phyloP scores from a whole-genome alignment of 768 basidiomycete species.

The Termitomyces sp. region DNA sequence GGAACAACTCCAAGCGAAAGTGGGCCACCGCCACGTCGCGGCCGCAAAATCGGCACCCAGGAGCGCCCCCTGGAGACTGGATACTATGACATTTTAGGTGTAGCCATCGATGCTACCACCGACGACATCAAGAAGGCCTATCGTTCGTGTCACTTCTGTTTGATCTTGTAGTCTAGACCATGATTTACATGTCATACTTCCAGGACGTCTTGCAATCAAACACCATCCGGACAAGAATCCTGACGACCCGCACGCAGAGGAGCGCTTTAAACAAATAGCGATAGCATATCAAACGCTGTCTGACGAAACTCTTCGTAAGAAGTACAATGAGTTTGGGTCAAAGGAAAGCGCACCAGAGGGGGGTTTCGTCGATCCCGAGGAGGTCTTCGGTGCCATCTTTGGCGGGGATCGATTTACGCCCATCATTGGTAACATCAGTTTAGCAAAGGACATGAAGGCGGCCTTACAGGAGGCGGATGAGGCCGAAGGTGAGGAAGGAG shows the following conservation, averaged over 20 bases:
- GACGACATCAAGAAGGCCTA: conserved; percentile 94
- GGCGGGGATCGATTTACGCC: conserved; percentile 85
- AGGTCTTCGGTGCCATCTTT: conserved; percentile 80
- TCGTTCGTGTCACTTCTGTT: conserved; percentile 44
- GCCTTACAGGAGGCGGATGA: conserved; percentile 88
- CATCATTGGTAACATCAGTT: conserved; percentile 85
- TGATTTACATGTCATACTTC: conserved; percentile 1
- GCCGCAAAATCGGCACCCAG: conserved; percentile 85
- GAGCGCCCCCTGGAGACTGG: conserved; percentile 84
- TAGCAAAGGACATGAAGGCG: conserved; percentile 91
- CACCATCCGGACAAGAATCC: conserved; percentile 93
- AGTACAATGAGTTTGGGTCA: conserved; percentile 90
- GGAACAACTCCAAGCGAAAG: conserved; percentile 24
- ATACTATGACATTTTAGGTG: conserved; percentile 87
- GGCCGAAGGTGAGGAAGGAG: conserved; percentile 51
- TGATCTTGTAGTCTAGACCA: background rate
- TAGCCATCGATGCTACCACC: conserved; percentile 69
- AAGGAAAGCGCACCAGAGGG: conserved; percentile 83
- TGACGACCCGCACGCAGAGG: conserved; percentile 81
- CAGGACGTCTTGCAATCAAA: conserved; percentile 84
- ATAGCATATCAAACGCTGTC: conserved; percentile 88
- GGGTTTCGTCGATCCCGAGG: conserved; percentile 85
- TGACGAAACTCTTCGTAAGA: conserved; percentile 69
- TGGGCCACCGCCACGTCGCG: conserved; percentile 37
- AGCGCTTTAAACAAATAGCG: conserved; percentile 88